Base-by-base conservation (phyloP, 2,329 filamentous ascomycete genomes). In the Trichophyton schoenleinii region DNA sequence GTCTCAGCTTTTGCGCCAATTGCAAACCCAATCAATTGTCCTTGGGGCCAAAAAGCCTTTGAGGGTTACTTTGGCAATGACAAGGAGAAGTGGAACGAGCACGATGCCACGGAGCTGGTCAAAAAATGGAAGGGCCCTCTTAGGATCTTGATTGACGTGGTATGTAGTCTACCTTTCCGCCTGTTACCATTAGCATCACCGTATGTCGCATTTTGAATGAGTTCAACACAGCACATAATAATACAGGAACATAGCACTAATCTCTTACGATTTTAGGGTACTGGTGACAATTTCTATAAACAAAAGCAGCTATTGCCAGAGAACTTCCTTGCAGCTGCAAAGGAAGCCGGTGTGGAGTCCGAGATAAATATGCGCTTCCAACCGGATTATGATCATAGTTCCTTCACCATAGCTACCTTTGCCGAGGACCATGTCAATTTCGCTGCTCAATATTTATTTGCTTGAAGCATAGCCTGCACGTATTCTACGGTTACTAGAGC, bases 21-120 rank as follows among this genome's bases (percentile, higher is more conserved):
- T 69, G 75, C 85, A 58, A 97, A 97, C 78, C 94, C 92, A 0
- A 80, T 81, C 64, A 84, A 86, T 67, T 95, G 89, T 70, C 89
- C 89, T 0, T 99, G 94, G 94, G 94, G 94, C 34, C 81, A 95
- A 74, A 99, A 99, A 82, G 94, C 94, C 0, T 97, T 99, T 73
- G 77, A 77, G 31, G 92, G 94, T 4, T 99, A 99, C 78, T 83
- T 99, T 53, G 92, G 94, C 18, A 83, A 83, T 53, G 80, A 83
- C 69, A 70, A 72, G 69, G 82, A 84, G 64, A 85, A 82, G 74
- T 97, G 94, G 90, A 87, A 87, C 74, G 83, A 86, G 75, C 89
- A 96, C 73, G 94, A 99, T 73, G 90, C 94, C 3, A 95, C 91
- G 0, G 91, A 96, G 79, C 80, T 99, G 59, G 77, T 97, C 52